Percentiles rank a stretch among this genome's conserved stretches.
Conservation (phyloP, 176 grass and related monocot genomes). For the Oryza rufipogon region DNA sequence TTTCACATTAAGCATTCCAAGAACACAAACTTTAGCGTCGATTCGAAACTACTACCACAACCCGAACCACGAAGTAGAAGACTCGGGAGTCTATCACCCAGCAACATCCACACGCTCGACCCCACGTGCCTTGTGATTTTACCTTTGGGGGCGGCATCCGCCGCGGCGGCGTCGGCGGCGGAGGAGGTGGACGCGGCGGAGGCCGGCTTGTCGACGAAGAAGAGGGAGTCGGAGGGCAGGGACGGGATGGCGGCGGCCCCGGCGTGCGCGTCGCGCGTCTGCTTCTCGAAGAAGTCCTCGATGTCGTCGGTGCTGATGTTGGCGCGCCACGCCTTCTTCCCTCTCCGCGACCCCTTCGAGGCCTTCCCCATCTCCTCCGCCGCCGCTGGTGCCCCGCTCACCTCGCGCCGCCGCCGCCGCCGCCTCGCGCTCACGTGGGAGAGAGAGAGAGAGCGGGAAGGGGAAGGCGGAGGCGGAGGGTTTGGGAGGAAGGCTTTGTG, state of each 20-base stretch:
- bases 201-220: conserved; percentile 70
- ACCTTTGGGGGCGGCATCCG: conserved; percentile 21
- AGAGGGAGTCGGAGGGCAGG: conserved; percentile 70
- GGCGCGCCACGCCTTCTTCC: conserved; percentile 96
- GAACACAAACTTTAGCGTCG: neutral
- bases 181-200: conserved; percentile 37
- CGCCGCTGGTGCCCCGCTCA: neutral
- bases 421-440: neutral
- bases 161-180: neutral
- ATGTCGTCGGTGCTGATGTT: conserved; percentile 92
- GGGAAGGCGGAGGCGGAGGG: neutral
- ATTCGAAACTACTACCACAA: neutral
- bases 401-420: conserved; percentile 26
- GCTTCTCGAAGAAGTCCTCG: conserved; percentile 82
- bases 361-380: conserved; percentile 68
- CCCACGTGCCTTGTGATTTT: neutral
- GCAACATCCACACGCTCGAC: no score
- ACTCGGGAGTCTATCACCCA: neutral
- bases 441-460: conserved; percentile 11
- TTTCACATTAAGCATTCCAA: neutral
- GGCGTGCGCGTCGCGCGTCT: conserved; percentile 64
- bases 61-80: neutral
- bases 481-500: neutral
- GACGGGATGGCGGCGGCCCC: conserved; percentile 61
- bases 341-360: conserved; percentile 78